A percentile compares a stretch with the other conserved stretches of the same genome.
Evolutionary conservation across 129 eudicot genomes (phyloP).

Genomic region (Artemisia tridentata): DNA sequence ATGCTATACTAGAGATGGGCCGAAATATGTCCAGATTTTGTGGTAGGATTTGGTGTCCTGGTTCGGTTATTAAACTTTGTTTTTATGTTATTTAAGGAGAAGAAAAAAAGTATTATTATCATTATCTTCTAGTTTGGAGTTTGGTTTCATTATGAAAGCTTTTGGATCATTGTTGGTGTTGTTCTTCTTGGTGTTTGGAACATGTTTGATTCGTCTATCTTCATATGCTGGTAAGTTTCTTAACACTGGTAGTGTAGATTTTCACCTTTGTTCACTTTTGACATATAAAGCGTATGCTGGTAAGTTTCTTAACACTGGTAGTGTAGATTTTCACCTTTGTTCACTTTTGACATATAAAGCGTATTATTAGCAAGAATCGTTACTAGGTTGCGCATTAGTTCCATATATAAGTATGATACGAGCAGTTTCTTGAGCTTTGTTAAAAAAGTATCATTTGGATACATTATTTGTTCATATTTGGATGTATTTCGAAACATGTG

Average conservation of each 20-base stretch:
- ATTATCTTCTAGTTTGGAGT: not conserved
- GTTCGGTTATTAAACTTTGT: constrained; percentile 7
- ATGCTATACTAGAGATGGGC: constrained; percentile 1
- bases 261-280: not conserved
- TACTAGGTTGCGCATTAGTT: not conserved
- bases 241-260: too few species aligned
- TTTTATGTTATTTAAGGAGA: not conserved
- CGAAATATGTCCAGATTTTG: constrained; percentile 26
- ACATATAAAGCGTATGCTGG: constrained; percentile 34
- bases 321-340: not conserved
- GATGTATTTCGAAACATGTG: too few species aligned
- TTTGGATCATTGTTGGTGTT: constrained; percentile 38
- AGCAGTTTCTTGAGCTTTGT: too few species aligned
- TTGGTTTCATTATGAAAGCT: constrained; percentile 52
- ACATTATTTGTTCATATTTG: too few species aligned
- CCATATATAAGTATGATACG: too few species aligned
- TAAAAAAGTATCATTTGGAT: too few species aligned
- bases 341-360: not conserved
- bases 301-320: constrained; percentile 20
- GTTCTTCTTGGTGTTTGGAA: constrained; percentile 39
- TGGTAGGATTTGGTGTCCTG: constrained; percentile 31
- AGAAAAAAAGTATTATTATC: not conserved
- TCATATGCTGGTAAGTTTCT: constrained; percentile 41
- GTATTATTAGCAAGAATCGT: not conserved
- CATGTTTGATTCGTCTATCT: constrained; percentile 37